These are phyloP conservation scores for Passiflora organensis DNA, from an alignment of 345 rosid species.

Conservation along the genomic window DNA sequence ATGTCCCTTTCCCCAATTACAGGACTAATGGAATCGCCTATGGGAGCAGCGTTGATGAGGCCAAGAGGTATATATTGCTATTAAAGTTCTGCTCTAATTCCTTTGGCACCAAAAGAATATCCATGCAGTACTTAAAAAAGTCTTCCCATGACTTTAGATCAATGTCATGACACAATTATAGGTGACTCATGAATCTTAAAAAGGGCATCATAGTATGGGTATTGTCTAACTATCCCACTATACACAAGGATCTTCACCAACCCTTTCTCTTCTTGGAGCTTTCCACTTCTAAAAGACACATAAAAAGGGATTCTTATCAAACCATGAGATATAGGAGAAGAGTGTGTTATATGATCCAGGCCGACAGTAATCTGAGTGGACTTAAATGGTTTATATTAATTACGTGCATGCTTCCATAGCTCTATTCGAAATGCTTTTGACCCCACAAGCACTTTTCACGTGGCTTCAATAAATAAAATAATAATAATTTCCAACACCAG, in stretches of 20 bases:
- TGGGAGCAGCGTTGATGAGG: slow-evolving; percentile 27
- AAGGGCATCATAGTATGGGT: slow-evolving; percentile 8
- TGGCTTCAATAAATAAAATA: slow-evolving; percentile 29
- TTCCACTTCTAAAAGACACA: neutral
- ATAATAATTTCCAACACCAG: neutral
- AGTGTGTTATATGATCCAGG: too few species aligned
- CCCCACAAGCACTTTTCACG: slow-evolving; percentile 34
- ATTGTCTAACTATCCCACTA: slow-evolving; percentile 23
- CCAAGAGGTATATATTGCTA: slow-evolving; percentile 29
- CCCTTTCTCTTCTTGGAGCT: neutral
- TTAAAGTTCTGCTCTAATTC: neutral
- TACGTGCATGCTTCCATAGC: too few species aligned
- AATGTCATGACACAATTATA: slow-evolving; percentile 11
- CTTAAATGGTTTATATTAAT: too few species aligned
- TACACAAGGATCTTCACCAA: slow-evolving; percentile 25
- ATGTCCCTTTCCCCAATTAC: slow-evolving; percentile 76
- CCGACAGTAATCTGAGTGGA: neutral
- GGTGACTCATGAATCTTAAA: slow-evolving; percentile 11
- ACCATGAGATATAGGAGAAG: too few species aligned
- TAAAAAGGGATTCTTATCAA: neutral
- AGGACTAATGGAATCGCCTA: slow-evolving; percentile 38
- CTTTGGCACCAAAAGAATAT: too few species aligned
- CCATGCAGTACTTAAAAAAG: too few species aligned
- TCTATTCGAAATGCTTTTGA: neutral
- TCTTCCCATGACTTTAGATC: neutral